Base-by-base conservation (phyloP, 2,329 filamentous ascomycete genomes). In the Curvularia eragrostidis region DNA sequence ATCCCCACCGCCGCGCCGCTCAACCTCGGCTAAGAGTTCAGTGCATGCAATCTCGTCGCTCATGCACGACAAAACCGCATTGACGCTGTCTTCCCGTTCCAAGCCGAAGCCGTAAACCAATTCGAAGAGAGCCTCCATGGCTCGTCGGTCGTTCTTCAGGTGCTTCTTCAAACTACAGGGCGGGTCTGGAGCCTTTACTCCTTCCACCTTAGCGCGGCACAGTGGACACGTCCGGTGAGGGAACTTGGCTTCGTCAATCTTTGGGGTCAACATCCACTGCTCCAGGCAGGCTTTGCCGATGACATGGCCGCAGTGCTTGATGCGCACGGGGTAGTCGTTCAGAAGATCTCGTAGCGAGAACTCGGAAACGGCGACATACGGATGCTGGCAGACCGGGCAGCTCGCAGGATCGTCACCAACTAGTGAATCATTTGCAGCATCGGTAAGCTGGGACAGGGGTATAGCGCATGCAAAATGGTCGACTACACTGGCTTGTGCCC, bases 251-350 rank as follows among this genome's bases (percentile, higher is more conserved):
- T 59, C 56, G 12, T 69, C 59, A 1, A 62, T 62, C 38, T 65
- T 63, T 1, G 66, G 67, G 1, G 65, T 68, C 3, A 44, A 15
- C 62, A 70, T 67, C 69, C 67, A 71, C 24, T 52, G 54, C 52
- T 68, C 65, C 5, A 71, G 59, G 48, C 69, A 71, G 0, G 49
- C 21, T 32, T 68, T 71, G 4, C 69, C 69, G 5, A 70, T 41
- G 15, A 69, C 26, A 43, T 71, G 69, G 2, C 69, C 67, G 32
- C 69, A 71, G 48, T 68, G 51, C 32, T 70, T 71, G 49, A 71
- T 70, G 2, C 64, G 62, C 2, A 69, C 63, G 7, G 67, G 66
- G 26, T 59, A 70, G 51, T 71, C 69, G 15, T 58, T 56, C 0
- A 71, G 47, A 2, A 69, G 53, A 2, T 67, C 61, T 9, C 58